Percentiles rank a stretch among this genome's conserved stretches.
Evolutionary conservation across 495 filamentous ascomycete genomes (phyloP).

Genomic region (Hamigera avellanea): DNA sequence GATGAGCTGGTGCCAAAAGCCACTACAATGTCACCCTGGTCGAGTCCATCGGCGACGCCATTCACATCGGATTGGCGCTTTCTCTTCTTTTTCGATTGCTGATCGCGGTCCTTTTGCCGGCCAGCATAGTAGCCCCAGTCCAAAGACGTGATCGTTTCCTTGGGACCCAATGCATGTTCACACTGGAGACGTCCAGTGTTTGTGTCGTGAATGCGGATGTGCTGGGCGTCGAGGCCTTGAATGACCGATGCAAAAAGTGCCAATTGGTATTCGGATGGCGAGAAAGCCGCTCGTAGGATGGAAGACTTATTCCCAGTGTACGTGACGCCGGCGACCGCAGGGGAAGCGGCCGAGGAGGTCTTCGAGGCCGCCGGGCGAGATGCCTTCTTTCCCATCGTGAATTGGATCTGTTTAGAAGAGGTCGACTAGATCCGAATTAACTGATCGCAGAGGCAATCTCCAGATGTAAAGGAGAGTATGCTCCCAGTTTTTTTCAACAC

Average conservation of each 20-base stretch:
- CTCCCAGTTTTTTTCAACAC: slow-evolving; percentile 8
- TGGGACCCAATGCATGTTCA: slow-evolving; percentile 40
- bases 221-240: slow-evolving; percentile 46
- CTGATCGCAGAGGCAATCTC: not conserved
- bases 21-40: slow-evolving; percentile 34
- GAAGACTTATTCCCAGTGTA: slow-evolving; percentile 34
- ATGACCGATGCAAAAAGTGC: slow-evolving; percentile 49
- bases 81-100: slow-evolving; percentile 44
- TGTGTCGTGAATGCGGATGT: slow-evolving; percentile 48
- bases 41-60: slow-evolving; percentile 21
- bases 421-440: not conserved
- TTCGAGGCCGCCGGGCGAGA: slow-evolving; percentile 33
- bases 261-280: slow-evolving; percentile 43
- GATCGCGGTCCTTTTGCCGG: slow-evolving; percentile 21
- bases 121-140: slow-evolving; percentile 42
- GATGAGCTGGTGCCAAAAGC: slow-evolving; percentile 44
- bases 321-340: slow-evolving; percentile 23
- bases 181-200: slow-evolving; percentile 44
- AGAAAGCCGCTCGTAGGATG: slow-evolving; percentile 41
- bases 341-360: slow-evolving; percentile 36
- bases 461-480: slow-evolving; percentile 1
- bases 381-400: slow-evolving; percentile 38
- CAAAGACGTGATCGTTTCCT: slow-evolving; percentile 41
- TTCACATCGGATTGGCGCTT: slow-evolving; percentile 39
- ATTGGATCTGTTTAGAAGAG: not conserved